Base-by-base conservation (phyloP, 306 rosid species). In the Trifolium dubium region DNA sequence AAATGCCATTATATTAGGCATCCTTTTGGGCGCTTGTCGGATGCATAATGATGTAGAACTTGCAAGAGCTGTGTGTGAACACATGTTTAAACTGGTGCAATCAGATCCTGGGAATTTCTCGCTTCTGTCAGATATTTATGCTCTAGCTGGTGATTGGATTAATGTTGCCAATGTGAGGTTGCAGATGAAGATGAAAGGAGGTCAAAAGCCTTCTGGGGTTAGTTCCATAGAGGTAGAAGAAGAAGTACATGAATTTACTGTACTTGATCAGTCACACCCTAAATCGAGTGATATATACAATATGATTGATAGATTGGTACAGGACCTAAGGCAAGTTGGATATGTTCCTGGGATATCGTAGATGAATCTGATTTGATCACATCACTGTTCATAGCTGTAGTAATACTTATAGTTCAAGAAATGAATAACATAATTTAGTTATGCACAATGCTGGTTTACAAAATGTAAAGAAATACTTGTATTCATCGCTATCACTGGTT, bases 1-100 rank as follows among this genome's bases (percentile, higher is more conserved):
- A 4, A 91, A 93, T 79, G 88, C 50, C 12, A 63, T 87, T 43
- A 81, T 89, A 17, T 84, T 96, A 78, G 91, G 97, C 39, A 85
- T 91, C 70, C 90, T 93, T 80, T 77, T 93, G 82, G 92, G 88
- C 19, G 97, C 95, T 1, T 93, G 97, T 64, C 91, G 90, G 34
- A 84, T 86, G 94, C 98, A 91, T 83, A 85, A 83, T 30, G 86
- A 77, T 17, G 82, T 81, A 53, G 96, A 91, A 69, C 89, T 89
- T 28, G 92, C 94, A 31, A 73, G 73, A 62, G 84, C 84, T 75
- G 87, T 87, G 46, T 77, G 79, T 6, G 90, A 87, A 67, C 89
- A 54, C 32, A 67, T 89, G 67, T 83, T 84, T 64, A 67, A 79
- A 69, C 66, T 87, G 76, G 90, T 78, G 17, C 91, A 87, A 28